Evolutionary conservation across 2,329 filamentous ascomycete species (phyloP).

Genomic region (Colletotrichum endophyticum): DNA sequence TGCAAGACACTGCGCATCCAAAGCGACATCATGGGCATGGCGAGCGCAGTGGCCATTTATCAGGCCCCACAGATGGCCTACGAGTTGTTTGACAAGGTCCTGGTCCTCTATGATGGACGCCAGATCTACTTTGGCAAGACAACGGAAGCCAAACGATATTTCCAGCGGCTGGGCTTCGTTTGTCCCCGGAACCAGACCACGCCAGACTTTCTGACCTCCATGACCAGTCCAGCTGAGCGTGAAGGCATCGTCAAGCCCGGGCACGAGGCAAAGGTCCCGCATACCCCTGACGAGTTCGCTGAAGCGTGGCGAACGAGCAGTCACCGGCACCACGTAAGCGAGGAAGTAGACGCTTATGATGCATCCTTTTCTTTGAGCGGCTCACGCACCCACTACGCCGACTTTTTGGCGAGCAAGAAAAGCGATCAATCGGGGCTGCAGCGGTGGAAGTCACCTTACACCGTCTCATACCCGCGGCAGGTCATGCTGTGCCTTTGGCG

Average conservation of each 20-base stretch:
- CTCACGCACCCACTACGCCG: slow-evolving; percentile 1
- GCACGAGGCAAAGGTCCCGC: slow-evolving; percentile 36
- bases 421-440: slow-evolving; percentile 7
- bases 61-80: slow-evolving; percentile 55
- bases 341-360: slow-evolving; percentile 2
- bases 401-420: slow-evolving; percentile 3
- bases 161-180: slow-evolving; percentile 56
- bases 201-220: slow-evolving; percentile 70
- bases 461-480: slow-evolving; percentile 25
- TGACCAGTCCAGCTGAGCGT: slow-evolving; percentile 45
- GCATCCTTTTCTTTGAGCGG: background rate
- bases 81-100: slow-evolving; percentile 68
- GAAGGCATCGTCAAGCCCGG: slow-evolving; percentile 38
- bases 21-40: slow-evolving; percentile 62
- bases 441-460: slow-evolving; percentile 22
- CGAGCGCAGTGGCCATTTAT: slow-evolving; percentile 67
- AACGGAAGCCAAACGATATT: slow-evolving; percentile 28
- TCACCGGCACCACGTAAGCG: background rate
- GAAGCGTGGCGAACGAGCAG: slow-evolving; percentile 33
- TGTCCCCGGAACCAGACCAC: slow-evolving; percentile 63
- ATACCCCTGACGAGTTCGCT: slow-evolving; percentile 43
- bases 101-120: slow-evolving; percentile 70
- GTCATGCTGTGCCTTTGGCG: slow-evolving; percentile 25
- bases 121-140: slow-evolving; percentile 56
- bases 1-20: slow-evolving; percentile 64